Percentiles rank a stretch among this genome's conserved stretches.
These are phyloP conservation scores for Penicillium sp. DNA, from an alignment of 2,329 filamentous ascomycete genomes.

Conservation along the genomic window DNA sequence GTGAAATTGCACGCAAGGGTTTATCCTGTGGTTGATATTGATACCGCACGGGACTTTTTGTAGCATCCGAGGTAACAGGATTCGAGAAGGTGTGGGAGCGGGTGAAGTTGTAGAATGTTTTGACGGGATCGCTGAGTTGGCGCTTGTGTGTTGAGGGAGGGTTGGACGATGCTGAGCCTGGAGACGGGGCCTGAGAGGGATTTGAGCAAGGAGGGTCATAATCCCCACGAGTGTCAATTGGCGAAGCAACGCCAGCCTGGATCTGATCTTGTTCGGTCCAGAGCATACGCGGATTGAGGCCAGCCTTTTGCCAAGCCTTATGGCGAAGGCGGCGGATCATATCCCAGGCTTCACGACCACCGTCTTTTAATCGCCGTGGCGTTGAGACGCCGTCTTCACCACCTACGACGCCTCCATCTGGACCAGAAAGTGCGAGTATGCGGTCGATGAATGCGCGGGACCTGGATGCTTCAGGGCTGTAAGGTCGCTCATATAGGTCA, in stretches of 20 bases:
- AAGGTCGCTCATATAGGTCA: slow-evolving; percentile 47
- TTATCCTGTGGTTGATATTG: slow-evolving; percentile 17
- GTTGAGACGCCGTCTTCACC: slow-evolving; percentile 44
- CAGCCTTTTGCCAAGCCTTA: slow-evolving; percentile 49
- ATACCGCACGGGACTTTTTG: slow-evolving; percentile 23
- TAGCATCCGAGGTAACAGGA: slow-evolving; percentile 10
- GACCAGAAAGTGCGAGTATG: slow-evolving; percentile 45
- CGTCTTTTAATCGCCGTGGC: slow-evolving; percentile 44
- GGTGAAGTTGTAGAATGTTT: slow-evolving; percentile 36
- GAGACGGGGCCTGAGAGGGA: slow-evolving; percentile 7
- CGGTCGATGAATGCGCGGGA: slow-evolving; percentile 47
- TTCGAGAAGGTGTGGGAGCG: slow-evolving; percentile 28
- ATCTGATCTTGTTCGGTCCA: slow-evolving; percentile 48
- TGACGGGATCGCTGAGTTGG: slow-evolving; percentile 31
- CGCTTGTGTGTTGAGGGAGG: slow-evolving; percentile 8
- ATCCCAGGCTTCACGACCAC: slow-evolving; percentile 48
- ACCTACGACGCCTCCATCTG: slow-evolving; percentile 45
- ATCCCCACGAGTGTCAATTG: slow-evolving; percentile 9
- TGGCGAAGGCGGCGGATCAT: slow-evolving; percentile 48
- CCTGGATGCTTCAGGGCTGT: slow-evolving; percentile 43
- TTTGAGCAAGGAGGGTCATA: slow-evolving; percentile 11
- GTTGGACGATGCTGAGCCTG: not conserved
- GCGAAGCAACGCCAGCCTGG: slow-evolving; percentile 31
- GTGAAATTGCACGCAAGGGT: slow-evolving; percentile 1
- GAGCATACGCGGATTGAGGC: slow-evolving; percentile 44